phyloP scores from a whole-genome alignment of 164 flowering plant species.

The Paratinospora sagittata region DNA sequence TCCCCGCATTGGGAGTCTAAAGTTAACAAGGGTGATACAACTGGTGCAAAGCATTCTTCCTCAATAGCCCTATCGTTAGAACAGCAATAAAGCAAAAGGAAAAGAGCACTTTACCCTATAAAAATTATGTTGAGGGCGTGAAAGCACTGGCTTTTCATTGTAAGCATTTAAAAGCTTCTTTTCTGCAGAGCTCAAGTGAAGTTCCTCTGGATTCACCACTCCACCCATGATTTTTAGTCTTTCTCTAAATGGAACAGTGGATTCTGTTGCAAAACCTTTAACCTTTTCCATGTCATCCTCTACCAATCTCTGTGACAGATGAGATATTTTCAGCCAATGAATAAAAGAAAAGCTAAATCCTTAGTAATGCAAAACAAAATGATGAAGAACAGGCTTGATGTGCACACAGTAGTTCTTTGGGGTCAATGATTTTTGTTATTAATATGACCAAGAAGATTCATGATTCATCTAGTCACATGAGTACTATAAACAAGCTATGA shows the following conservation, averaged over 20 bases:
- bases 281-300: constrained; percentile 87
- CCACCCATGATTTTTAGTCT: constrained; percentile 87
- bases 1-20: too few relatives aligned
- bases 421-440: background rate
- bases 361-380: too few relatives aligned
- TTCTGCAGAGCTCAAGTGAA: constrained; percentile 65
- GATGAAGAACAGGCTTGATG: too few relatives aligned
- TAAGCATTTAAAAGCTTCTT: constrained; percentile 79
- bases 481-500: too few relatives aligned
- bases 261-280: constrained; percentile 78
- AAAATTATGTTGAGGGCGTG: constrained; percentile 94
- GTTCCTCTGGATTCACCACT: constrained; percentile 82
- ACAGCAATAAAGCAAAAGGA: background rate
- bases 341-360: too few relatives aligned
- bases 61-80: too few relatives aligned
- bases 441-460: too few relatives aligned
- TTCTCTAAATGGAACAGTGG: constrained; percentile 72
- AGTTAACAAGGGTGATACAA: too few relatives aligned
- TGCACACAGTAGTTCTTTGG: background rate
- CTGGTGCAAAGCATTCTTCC: too few relatives aligned
- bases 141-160: constrained; percentile 96
- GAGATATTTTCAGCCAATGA: background rate
- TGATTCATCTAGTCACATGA: too few relatives aligned
- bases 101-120: constrained; percentile 43
- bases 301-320: constrained; percentile 57